Percentiles rank a stretch among this genome's conserved stretches.
Conservation (phyloP, 805 yeast species). For the Zygoascus ofunaensis region DNA sequence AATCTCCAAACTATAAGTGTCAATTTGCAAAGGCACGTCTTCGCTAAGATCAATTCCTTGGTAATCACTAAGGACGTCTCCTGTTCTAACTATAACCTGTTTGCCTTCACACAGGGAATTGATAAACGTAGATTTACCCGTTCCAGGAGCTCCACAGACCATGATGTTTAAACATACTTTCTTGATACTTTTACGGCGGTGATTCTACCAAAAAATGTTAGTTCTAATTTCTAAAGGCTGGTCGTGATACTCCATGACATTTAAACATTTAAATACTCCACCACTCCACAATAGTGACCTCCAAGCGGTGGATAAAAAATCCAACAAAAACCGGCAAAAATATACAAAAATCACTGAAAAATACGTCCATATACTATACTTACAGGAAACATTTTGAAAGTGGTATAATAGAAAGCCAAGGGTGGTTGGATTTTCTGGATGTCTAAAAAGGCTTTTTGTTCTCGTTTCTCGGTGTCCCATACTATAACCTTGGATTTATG, state of each 20-base stretch:
- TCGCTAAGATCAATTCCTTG: neutral
- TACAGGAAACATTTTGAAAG: neutral
- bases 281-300: no score
- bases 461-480: no score
- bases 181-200: conserved; percentile 46
- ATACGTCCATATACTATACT: no score
- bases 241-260: neutral
- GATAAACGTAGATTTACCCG: conserved; percentile 67
- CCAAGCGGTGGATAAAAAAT: neutral
- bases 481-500: no score
- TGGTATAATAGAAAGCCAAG: no score
- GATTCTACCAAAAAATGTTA: neutral
- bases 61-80: neutral
- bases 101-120: conserved; percentile 51
- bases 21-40: conserved; percentile 12
- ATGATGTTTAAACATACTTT: conserved; percentile 58
- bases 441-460: no score
- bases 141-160: conserved; percentile 64
- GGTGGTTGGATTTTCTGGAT: no score
- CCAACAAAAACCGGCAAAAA: neutral
- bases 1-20: conserved; percentile 38
- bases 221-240: neutral
- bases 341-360: no score
- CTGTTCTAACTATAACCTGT: conserved; percentile 28
- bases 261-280: neutral